These are phyloP conservation scores for Myochromella boudieri DNA, from an alignment of 768 basidiomycete genomes.

Conservation along the genomic window DNA sequence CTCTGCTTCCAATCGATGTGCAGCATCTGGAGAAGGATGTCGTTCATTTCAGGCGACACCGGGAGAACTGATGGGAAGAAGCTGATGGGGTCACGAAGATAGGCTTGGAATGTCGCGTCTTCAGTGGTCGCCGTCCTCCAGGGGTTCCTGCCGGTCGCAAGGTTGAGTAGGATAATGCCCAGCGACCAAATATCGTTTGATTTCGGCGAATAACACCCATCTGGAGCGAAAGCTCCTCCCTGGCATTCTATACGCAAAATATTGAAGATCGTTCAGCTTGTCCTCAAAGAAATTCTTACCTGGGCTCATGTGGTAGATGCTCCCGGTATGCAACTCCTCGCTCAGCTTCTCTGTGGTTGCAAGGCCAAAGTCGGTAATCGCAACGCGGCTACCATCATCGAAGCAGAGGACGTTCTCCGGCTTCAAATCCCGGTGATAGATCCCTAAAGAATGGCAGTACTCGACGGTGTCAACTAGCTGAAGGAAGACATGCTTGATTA, in stretches of 20 bases:
- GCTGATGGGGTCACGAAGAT: slow-evolving; percentile 68
- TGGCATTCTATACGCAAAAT: slow-evolving; percentile 72
- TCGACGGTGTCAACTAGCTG: slow-evolving; percentile 94
- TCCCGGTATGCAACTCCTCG: slow-evolving; percentile 92
- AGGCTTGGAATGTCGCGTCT: slow-evolving; percentile 90
- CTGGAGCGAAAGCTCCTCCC: slow-evolving; percentile 63
- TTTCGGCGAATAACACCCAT: slow-evolving; percentile 77
- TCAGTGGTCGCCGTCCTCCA: slow-evolving; percentile 86
- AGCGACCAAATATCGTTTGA: slow-evolving; percentile 96
- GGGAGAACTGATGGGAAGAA: slow-evolving; percentile 89
- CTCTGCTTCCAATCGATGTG: slow-evolving; percentile 64
- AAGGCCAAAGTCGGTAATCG: slow-evolving; percentile 94
- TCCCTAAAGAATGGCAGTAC: slow-evolving; percentile 87
- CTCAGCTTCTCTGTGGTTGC: slow-evolving; percentile 86
- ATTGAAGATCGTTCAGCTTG: slow-evolving; percentile 12
- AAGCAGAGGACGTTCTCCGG: slow-evolving; percentile 94
- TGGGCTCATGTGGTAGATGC: slow-evolving; percentile 98
- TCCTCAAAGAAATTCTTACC: slow-evolving; percentile 41
- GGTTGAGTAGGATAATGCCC: slow-evolving; percentile 94
- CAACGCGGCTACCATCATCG: slow-evolving; percentile 71
- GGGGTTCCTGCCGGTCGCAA: slow-evolving; percentile 92
- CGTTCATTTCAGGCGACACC: slow-evolving; percentile 72
- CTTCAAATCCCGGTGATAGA: slow-evolving; percentile 97
- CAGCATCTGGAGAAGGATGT: slow-evolving; percentile 72
- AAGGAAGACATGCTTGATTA: slow-evolving; percentile 89